A percentile compares a stretch with the other conserved stretches of the same genome.
These are phyloP conservation scores for Eucalyptus leucophloia DNA, from an alignment of 345 rosid genomes.

Conservation along the genomic window DNA sequence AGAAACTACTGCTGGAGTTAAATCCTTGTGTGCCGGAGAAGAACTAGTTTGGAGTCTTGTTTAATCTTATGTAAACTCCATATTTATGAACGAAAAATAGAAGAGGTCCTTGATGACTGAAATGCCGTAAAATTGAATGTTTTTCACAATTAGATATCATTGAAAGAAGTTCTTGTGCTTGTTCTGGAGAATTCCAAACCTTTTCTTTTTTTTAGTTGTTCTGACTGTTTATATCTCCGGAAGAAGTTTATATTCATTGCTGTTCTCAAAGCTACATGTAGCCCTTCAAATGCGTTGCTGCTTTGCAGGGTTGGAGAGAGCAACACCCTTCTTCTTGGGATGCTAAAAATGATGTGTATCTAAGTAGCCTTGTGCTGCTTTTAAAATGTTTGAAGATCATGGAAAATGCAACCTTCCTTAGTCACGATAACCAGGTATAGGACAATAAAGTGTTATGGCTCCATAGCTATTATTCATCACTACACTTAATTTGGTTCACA, in stretches of 20 bases:
- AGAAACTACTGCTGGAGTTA: background rate
- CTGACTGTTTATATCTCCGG: background rate
- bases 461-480: background rate
- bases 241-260: background rate
- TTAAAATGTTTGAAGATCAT: slow-evolving; percentile 81
- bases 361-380: slow-evolving; percentile 44
- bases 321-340: slow-evolving; percentile 12
- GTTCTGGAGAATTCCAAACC: background rate
- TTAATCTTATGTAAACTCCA: background rate
- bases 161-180: background rate
- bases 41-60: background rate
- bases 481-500: background rate
- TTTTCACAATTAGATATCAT: background rate
- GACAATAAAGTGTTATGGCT: background rate
- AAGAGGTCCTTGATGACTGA: background rate
- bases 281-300: background rate
- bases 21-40: background rate
- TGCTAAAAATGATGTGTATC: slow-evolving; percentile 23
- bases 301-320: slow-evolving; percentile 35
- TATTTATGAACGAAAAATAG: background rate
- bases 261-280: background rate
- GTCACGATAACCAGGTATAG: slow-evolving; percentile 82
- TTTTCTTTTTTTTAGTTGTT: background rate
- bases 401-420: slow-evolving; percentile 94
- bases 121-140: background rate